These are phyloP conservation scores for Aspergillus fumigatus DNA, from an alignment of 2,329 filamentous ascomycete species.

Conservation along the genomic window DNA sequence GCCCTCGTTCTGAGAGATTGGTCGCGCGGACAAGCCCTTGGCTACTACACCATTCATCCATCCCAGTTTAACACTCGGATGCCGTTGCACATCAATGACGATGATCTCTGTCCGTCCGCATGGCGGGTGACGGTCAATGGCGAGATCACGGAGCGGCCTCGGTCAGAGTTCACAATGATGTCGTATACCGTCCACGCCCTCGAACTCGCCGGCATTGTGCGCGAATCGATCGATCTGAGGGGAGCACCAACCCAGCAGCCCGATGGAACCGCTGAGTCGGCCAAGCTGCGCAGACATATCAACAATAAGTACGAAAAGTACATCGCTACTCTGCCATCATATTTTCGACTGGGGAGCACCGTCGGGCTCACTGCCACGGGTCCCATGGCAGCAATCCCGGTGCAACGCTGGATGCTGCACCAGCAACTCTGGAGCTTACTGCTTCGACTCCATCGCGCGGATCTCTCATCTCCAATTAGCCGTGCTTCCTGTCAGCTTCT, in stretches of 20 bases:
- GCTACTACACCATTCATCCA: slow-evolving; percentile 14
- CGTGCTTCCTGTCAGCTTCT: slow-evolving; percentile 7
- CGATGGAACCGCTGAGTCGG: background rate
- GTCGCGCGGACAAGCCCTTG: slow-evolving; percentile 14
- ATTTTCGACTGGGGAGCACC: slow-evolving; percentile 10
- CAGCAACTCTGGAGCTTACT: slow-evolving; percentile 16
- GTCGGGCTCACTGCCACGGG: slow-evolving; percentile 10
- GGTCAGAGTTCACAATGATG: background rate
- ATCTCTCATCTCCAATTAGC: background rate
- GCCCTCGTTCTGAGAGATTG: slow-evolving; percentile 13
- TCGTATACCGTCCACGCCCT: background rate
- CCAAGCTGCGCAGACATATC: background rate
- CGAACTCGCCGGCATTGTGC: background rate
- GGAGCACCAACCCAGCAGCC: background rate
- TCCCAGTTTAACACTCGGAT: slow-evolving; percentile 13
- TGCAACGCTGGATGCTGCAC: slow-evolving; percentile 15
- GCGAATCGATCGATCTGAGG: background rate
- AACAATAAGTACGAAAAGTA: slow-evolving; percentile 7
- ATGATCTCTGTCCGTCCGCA: slow-evolving; percentile 2
- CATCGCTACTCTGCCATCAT: slow-evolving; percentile 4
- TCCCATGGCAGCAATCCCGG: slow-evolving; percentile 10
- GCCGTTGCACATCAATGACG: slow-evolving; percentile 14
- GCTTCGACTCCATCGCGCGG: slow-evolving; percentile 11
- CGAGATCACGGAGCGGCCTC: background rate
- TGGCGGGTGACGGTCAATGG: slow-evolving; percentile 1